phyloP scores from a whole-genome alignment of 768 basidiomycete species.

The Lanmaoa pseudosensibilis region DNA sequence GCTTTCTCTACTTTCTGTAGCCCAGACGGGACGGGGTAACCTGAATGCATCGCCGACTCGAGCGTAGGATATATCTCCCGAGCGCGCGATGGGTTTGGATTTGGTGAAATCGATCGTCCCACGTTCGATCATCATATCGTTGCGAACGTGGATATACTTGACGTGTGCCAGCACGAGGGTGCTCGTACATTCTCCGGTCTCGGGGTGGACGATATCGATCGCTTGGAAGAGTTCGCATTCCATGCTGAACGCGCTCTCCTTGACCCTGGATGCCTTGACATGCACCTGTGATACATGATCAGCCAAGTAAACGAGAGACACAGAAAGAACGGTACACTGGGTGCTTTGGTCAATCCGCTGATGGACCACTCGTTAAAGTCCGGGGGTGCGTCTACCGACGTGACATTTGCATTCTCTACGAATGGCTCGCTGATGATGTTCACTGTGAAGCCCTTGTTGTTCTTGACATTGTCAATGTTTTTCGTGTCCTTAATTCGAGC shows the following conservation, averaged over 20 bases:
- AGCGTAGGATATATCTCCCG: constrained; percentile 42
- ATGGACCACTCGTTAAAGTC: constrained; percentile 42
- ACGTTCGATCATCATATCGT: constrained; percentile 39
- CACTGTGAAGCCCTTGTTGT: constrained; percentile 49
- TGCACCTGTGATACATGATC: constrained; percentile 26
- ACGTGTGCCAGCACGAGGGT: constrained; percentile 42
- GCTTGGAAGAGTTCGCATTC: constrained; percentile 40
- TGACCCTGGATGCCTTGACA: constrained; percentile 42
- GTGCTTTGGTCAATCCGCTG: constrained; percentile 42
- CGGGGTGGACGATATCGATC: constrained; percentile 38
- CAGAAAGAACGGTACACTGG: constrained; percentile 5
- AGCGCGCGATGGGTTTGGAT: constrained; percentile 35
- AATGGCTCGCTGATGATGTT: constrained; percentile 58
- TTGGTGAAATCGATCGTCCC: constrained; percentile 39
- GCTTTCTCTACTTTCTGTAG: constrained; percentile 9
- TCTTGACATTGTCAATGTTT: constrained; percentile 46
- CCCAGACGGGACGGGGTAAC: constrained; percentile 25
- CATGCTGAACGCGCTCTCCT: constrained; percentile 49
- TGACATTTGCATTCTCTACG: constrained; percentile 39
- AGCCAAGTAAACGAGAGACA: neutral
- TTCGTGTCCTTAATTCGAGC: constrained; percentile 42
- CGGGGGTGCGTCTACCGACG: constrained; percentile 38
- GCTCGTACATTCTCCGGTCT: constrained; percentile 23
- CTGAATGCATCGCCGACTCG: constrained; percentile 31
- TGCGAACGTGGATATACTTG: constrained; percentile 44